Percentiles rank a stretch among this genome's conserved stretches.
Evolutionary conservation across 192 early-diverging fungal species (phyloP).

Genomic region (Mortierella antarctica): DNA sequence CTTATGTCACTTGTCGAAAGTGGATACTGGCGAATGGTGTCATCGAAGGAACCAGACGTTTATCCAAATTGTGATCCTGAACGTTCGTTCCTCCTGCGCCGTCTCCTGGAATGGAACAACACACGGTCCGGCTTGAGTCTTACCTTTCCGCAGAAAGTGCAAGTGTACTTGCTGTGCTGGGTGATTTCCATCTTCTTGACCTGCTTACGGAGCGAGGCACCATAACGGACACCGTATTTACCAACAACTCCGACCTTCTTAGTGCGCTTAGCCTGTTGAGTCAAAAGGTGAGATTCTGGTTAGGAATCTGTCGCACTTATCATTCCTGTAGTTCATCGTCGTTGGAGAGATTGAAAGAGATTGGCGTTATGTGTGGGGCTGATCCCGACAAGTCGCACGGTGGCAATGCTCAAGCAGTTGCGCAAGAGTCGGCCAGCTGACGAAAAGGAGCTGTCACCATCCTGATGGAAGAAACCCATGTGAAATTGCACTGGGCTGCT

Average conservation of each 20-base stretch:
- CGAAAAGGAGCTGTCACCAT: too few species aligned
- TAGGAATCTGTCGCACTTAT: not conserved
- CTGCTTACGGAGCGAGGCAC: conserved; percentile 98
- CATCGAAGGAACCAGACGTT: too few species aligned
- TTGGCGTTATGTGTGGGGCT: too few species aligned
- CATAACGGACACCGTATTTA: conserved; percentile 99
- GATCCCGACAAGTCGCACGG: too few species aligned
- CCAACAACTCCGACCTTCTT: conserved; percentile 99
- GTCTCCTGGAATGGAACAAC: not conserved
- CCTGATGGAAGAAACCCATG: too few species aligned
- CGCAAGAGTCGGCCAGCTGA: too few species aligned
- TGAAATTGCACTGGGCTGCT: too few species aligned
- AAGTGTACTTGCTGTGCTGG: conserved; percentile 99
- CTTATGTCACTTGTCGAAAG: too few species aligned
- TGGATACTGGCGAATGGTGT: too few species aligned
- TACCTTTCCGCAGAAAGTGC: conserved; percentile 99
- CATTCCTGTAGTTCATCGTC: not conserved
- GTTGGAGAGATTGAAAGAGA: too few species aligned
- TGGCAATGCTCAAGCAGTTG: too few species aligned
- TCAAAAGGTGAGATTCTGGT: not conserved
- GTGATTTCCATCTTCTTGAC: conserved; percentile 83
- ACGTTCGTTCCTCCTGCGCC: not conserved
- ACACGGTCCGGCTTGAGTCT: not conserved
- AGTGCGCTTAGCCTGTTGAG: conserved; percentile 86
- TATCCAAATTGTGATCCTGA: not conserved